Base-by-base conservation (phyloP, 805 yeast species). In the Debaryomyces castellii region DNA sequence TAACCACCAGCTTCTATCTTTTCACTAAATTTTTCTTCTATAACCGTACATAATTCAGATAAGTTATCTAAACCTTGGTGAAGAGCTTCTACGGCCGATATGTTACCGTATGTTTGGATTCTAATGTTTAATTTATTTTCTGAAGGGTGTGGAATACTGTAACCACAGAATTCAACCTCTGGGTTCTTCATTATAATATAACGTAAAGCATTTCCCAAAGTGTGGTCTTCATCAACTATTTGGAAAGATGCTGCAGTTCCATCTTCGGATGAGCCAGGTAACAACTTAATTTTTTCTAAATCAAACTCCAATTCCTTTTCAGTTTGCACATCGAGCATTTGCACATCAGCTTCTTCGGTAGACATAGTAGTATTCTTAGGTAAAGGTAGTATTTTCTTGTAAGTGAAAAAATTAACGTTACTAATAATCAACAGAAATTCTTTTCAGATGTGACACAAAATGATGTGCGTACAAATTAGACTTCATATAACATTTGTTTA, bases 71-170 rank as follows among this genome's bases (percentile, higher is more conserved):
- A 77, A 20, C 98, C 98, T 65, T 89, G 88, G 58, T 89, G 91
- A 36, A 94, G 76, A 1, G 97, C 98, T 64, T 92, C 96, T 33
- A 88, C 82, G 3, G 98, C 98, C 3, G 97, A 85, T 52, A 81
- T 78, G 49, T 69, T 70, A 41, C 86, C 97, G 61, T 90, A 91
- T 1, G 99, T 94, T 71, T 94, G 99, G 51, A 94, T 89, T 70
- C 99, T 82, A 46, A 94, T 65, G 69, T 94, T 89, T 68, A 94
- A 73, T 55, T 87, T 85, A 49, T 89, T 77, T 69, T 94, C 99
- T 28, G 96, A 88, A 16, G 99, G 99, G 68, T 94, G 99, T 9
- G 99, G 99, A 54, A 94, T 94, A 37, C 97, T 89, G 71, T 94
- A 94, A 46, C 99, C 99, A 63, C 98, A 92, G 66, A 94, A 94